phyloP scores from a whole-genome alignment of 208 protist genomes.

The Trypanosoma theileri region DNA sequence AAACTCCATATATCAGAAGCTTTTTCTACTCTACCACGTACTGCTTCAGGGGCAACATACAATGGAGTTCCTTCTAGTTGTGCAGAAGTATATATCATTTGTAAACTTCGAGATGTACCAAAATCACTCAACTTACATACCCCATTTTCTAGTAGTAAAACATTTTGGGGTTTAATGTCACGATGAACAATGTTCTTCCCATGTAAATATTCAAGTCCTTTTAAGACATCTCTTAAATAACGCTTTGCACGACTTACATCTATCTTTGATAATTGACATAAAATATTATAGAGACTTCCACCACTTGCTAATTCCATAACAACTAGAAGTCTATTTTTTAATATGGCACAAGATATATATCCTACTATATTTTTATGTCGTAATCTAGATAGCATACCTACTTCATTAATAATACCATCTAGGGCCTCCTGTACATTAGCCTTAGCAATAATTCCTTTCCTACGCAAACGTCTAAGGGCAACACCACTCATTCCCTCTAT shows the following conservation, averaged over 20 bases:
- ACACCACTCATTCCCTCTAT: constrained; percentile 24
- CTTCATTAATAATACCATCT: constrained; percentile 58
- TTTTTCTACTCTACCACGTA: constrained; percentile 43
- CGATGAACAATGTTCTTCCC: constrained; percentile 78
- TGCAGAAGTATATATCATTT: constrained; percentile 27
- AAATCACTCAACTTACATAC: constrained; percentile 91
- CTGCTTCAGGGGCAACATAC: constrained; percentile 78
- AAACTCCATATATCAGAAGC: constrained; percentile 85
- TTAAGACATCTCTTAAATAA: constrained; percentile 68
- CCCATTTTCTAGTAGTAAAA: constrained; percentile 74
- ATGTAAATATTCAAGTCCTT: constrained; percentile 86
- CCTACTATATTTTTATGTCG: constrained; percentile 47
- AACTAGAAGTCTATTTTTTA: constrained; percentile 45
- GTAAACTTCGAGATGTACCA: constrained; percentile 65
- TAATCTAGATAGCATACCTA: constrained; percentile 65
- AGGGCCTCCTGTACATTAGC: constrained; percentile 33
- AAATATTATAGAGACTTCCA: constrained; percentile 66
- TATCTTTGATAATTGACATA: constrained; percentile 50
- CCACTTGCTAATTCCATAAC: constrained; percentile 84
- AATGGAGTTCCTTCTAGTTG: constrained; percentile 65
- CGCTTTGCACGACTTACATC: constrained; percentile 44
- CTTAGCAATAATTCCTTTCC: constrained; percentile 34
- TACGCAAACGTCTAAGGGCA: constrained; percentile 26
- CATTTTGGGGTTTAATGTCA: constrained; percentile 92
- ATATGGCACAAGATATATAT: constrained; percentile 34